These are phyloP conservation scores for Kwoniella sp. DNA, from an alignment of 768 basidiomycete species.

Conservation along the genomic window DNA sequence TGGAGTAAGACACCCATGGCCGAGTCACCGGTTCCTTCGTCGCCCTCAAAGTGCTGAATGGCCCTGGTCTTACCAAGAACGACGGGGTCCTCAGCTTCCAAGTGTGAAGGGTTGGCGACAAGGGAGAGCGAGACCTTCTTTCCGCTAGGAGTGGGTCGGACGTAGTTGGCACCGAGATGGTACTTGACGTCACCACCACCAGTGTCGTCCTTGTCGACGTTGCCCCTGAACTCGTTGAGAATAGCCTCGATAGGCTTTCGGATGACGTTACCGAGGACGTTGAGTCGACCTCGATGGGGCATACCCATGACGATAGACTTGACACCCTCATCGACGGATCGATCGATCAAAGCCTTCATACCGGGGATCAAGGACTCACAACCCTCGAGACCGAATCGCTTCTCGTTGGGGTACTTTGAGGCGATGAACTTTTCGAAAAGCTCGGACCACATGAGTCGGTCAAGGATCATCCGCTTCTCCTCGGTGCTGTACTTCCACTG, in stretches of 20 bases:
- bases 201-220: conserved; percentile 68
- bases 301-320: conserved; percentile 97
- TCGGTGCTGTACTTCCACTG: conserved; percentile 98
- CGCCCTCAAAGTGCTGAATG: conserved; percentile 90
- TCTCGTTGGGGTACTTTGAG: conserved; percentile 98
- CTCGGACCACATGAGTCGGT: conserved; percentile 99
- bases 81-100: conserved; percentile 95
- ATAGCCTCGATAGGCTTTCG: conserved; percentile 98
- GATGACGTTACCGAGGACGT: conserved; percentile 97
- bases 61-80: conserved; percentile 99
- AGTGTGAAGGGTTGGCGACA: conserved; percentile 96
- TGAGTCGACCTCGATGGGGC: conserved; percentile 98
- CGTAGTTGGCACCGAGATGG: conserved; percentile 95
- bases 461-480: conserved; percentile 98
- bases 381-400: conserved; percentile 97
- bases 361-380: conserved; percentile 97
- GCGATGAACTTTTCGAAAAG: conserved; percentile 98
- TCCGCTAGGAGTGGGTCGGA: conserved; percentile 94
- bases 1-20: conserved; percentile 96
- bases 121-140: conserved; percentile 97
- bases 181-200: conserved; percentile 98
- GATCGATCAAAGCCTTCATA: conserved; percentile 99
- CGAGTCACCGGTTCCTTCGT: conserved; percentile 74
- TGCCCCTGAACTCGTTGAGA: conserved; percentile 90
- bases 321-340: conserved; percentile 93